Evolutionary conservation across 2,329 filamentous ascomycete species (phyloP).

Genomic region (Epicoccum sorghinum): DNA sequence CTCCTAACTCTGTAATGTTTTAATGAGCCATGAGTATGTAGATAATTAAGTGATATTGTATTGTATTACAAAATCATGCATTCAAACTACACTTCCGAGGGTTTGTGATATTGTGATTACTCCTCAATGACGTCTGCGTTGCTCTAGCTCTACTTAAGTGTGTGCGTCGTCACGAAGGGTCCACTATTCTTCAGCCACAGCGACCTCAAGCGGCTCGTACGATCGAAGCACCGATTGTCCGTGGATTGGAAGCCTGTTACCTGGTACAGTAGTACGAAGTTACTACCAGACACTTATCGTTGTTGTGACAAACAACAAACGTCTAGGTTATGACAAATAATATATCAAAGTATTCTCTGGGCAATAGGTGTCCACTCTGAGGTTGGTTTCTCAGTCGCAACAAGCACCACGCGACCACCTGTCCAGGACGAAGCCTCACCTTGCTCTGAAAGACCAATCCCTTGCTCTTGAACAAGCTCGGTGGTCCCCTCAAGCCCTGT

Average conservation of each 20-base stretch:
- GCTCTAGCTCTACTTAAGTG: background rate
- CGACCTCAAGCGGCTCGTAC: conserved; percentile 7
- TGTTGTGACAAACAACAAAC: background rate
- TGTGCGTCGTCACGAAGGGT: conserved; percentile 1
- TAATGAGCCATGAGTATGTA: conserved; percentile 13
- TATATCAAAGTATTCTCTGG: conserved; percentile 31
- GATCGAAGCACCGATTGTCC: background rate
- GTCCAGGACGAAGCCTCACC: conserved; percentile 36
- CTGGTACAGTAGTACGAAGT: background rate
- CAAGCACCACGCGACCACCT: conserved; percentile 49
- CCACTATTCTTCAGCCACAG: conserved; percentile 13
- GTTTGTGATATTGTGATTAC: background rate
- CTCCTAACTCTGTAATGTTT: background rate
- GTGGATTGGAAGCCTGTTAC: background rate
- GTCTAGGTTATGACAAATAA: background rate
- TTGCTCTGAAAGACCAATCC: conserved; percentile 24
- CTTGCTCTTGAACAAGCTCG: conserved; percentile 27
- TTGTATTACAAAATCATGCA: conserved; percentile 8
- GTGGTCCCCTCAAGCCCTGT: conserved; percentile 30
- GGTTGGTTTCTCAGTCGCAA: conserved; percentile 47
- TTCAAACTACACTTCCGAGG: background rate
- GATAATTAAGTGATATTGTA: conserved; percentile 9
- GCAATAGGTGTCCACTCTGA: conserved; percentile 47
- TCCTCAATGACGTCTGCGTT: conserved; percentile 14
- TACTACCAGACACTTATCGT: background rate